Percentiles rank a stretch among this genome's conserved stretches.
phyloP scores from a whole-genome alignment of 176 grass and related monocot genomes.

The Rhynchospora breviuscula region DNA sequence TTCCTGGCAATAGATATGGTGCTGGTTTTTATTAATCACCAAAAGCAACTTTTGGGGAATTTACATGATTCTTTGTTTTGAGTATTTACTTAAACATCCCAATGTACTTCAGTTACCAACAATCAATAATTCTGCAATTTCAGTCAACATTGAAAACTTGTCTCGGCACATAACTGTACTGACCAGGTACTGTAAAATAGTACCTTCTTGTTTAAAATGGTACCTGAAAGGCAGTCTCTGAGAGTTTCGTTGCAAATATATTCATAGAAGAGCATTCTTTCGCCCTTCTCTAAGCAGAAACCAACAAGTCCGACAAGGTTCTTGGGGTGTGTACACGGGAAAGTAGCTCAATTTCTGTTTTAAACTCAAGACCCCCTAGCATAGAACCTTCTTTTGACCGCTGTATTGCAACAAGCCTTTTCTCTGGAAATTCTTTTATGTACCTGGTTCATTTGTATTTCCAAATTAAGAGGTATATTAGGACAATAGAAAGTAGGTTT shows the following conservation, averaged over 20 bases:
- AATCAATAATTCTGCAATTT: background rate
- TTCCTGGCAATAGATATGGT: too few relatives aligned
- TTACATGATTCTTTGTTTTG: background rate
- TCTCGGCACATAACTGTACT: background rate
- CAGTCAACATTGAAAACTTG: background rate
- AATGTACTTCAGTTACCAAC: background rate
- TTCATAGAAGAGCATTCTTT: constrained; percentile 85
- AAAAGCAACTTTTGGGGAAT: too few relatives aligned
- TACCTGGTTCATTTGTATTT: too few relatives aligned
- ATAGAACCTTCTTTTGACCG: constrained; percentile 68
- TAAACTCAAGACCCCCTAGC: constrained; percentile 85
- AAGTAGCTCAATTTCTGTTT: constrained; percentile 90
- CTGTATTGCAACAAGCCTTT: constrained; percentile 69
- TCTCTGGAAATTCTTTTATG: constrained; percentile 53
- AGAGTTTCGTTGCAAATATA: constrained; percentile 64
- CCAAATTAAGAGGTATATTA: too few relatives aligned
- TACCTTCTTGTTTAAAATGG: too few relatives aligned
- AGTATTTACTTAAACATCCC: background rate
- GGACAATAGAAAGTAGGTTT: too few relatives aligned
- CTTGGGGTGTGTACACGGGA: constrained; percentile 82
- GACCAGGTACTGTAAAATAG: background rate
- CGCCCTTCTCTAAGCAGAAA: constrained; percentile 85
- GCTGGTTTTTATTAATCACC: too few relatives aligned
- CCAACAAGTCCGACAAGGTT: constrained; percentile 79
- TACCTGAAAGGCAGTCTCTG: constrained; percentile 67